Conservation (phyloP, 208 protist genomes). For the Novymonas esmeraldas region DNA sequence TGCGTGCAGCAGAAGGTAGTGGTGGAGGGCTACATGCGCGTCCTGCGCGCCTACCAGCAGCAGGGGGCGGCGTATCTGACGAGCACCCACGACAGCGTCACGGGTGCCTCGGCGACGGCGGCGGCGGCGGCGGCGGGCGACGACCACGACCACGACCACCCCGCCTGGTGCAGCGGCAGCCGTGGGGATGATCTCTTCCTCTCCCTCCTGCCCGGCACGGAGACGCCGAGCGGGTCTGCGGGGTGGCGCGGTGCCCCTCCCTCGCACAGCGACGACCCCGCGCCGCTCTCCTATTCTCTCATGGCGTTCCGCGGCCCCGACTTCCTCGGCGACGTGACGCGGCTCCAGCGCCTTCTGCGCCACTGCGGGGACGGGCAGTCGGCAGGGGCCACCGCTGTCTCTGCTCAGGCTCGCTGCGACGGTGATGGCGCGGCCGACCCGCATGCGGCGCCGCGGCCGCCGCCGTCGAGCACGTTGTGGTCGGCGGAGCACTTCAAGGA, state of each 20-base stretch:
- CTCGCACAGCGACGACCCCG: neutral
- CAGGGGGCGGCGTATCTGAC: conserved; percentile 14
- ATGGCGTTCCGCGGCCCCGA: conserved; percentile 53
- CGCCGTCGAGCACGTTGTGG: conserved; percentile 6
- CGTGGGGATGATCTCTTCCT: conserved; percentile 39
- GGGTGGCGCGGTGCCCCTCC: conserved; percentile 24
- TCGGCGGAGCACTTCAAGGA: conserved; percentile 21
- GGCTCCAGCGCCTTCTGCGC: conserved; percentile 71
- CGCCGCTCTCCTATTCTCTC: conserved; percentile 69
- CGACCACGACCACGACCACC: too few relatives aligned
- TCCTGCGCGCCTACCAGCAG: conserved; percentile 58
- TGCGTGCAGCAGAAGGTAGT: conserved; percentile 73
- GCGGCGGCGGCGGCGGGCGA: neutral
- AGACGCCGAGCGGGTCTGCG: conserved; percentile 47
- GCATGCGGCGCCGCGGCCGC: too few relatives aligned
- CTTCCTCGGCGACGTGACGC: conserved; percentile 65
- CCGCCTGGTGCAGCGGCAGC: too few relatives aligned
- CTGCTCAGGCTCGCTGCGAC: too few relatives aligned
- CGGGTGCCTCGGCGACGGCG: neutral
- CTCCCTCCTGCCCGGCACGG: conserved; percentile 27
- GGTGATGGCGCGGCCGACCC: too few relatives aligned
- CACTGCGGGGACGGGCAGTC: conserved; percentile 50
- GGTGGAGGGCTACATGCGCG: conserved; percentile 77
- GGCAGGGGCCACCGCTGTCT: too few relatives aligned
- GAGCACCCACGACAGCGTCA: conserved; percentile 5